Conservation (phyloP, 75 land plant species). For the Selaginella tamariscina region DNA sequence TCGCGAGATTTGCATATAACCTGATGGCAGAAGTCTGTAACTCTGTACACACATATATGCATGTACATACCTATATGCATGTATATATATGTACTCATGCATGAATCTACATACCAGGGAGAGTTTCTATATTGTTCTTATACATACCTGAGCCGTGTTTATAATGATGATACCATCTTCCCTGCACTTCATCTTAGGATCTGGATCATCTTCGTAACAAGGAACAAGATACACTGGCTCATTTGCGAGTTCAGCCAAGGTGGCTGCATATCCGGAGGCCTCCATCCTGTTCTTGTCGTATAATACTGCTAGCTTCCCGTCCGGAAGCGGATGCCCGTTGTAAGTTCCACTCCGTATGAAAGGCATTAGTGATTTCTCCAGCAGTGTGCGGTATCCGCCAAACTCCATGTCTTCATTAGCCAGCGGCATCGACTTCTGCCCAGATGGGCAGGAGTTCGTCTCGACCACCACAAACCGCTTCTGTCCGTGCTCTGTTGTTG, state of each 20-base stretch:
- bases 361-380: slow-evolving; percentile 27
- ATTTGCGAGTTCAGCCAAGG: slow-evolving; percentile 24
- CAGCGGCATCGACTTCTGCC: slow-evolving; percentile 31
- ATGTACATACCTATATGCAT: too few relatives aligned
- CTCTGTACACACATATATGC: too few relatives aligned
- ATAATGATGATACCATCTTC: slow-evolving; percentile 24
- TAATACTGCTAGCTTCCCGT: slow-evolving; percentile 26
- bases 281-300: slow-evolving; percentile 34
- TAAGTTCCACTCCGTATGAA: slow-evolving; percentile 3
- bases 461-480: slow-evolving; percentile 28
- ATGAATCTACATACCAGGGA: too few relatives aligned
- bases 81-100: too few relatives aligned
- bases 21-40: too few relatives aligned
- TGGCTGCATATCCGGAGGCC: slow-evolving; percentile 30
- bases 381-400: slow-evolving; percentile 25
- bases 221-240: slow-evolving; percentile 23
- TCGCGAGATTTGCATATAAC: neutral
- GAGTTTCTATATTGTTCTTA: too few relatives aligned
- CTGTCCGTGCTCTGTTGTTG: slow-evolving; percentile 20
- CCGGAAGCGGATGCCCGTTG: slow-evolving; percentile 19
- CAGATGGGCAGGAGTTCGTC: slow-evolving; percentile 31
- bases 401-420: slow-evolving; percentile 23
- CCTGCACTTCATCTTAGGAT: slow-evolving; percentile 21
- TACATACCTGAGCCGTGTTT: neutral
- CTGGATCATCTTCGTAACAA: slow-evolving; percentile 21